A percentile compares a stretch with the other conserved stretches of the same genome.
These are phyloP conservation scores for Kwoniella botswanensis DNA, from an alignment of 768 basidiomycete species.

Conservation along the genomic window DNA sequence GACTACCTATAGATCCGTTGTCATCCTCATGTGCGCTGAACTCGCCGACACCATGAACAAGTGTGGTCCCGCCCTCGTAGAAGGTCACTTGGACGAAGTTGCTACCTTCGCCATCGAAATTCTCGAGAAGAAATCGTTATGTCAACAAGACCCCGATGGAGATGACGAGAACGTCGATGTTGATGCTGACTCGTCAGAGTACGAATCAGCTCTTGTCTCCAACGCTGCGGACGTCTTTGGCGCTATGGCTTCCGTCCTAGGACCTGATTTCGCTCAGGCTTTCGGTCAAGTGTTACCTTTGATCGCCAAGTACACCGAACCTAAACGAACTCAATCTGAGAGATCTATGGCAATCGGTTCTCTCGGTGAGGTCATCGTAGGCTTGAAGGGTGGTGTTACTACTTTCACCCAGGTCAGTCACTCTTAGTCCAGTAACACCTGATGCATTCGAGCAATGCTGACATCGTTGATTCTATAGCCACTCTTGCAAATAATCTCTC, in stretches of 20 bases:
- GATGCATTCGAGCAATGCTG: not conserved
- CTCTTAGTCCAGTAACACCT: not conserved
- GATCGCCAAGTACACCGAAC: slow-evolving; percentile 88
- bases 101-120: slow-evolving; percentile 82
- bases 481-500: slow-evolving; percentile 81
- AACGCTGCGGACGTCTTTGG: slow-evolving; percentile 94
- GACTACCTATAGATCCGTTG: slow-evolving; percentile 63
- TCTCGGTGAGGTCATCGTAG: slow-evolving; percentile 91
- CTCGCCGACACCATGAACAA: slow-evolving; percentile 91
- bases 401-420: slow-evolving; percentile 68
- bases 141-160: slow-evolving; percentile 94
- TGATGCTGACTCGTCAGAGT: slow-evolving; percentile 73
- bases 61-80: slow-evolving; percentile 84
- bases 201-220: slow-evolving; percentile 92
- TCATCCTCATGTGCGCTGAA: slow-evolving; percentile 81
- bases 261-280: slow-evolving; percentile 77
- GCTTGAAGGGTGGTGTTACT: slow-evolving; percentile 84
- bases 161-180: slow-evolving; percentile 79
- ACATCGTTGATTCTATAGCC: slow-evolving; percentile 49
- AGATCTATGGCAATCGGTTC: slow-evolving; percentile 91
- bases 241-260: slow-evolving; percentile 81
- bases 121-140: slow-evolving; percentile 90
- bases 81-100: slow-evolving; percentile 73
- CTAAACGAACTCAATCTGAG: slow-evolving; percentile 84
- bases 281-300: slow-evolving; percentile 87